Evolutionary conservation across 192 early-diverging fungal species (phyloP).

Genomic region (Coemansia umbellata): DNA sequence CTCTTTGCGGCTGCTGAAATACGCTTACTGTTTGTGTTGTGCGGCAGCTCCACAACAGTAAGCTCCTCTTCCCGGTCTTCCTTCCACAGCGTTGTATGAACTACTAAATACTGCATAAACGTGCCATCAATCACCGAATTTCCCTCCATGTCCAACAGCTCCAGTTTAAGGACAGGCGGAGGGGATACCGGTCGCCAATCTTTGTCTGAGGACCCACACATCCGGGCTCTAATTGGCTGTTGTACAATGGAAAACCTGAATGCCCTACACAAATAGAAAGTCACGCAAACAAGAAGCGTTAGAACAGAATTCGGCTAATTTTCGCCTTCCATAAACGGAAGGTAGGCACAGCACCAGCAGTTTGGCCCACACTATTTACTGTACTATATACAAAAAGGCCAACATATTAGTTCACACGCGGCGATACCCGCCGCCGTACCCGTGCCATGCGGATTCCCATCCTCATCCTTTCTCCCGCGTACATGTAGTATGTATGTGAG

Average conservation of each 20-base stretch:
- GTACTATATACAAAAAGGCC: not conserved
- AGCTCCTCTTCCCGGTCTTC: constrained; percentile 34
- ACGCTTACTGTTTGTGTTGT: constrained; percentile 49
- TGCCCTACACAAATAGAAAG: constrained; percentile 44
- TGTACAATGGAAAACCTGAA: constrained; percentile 64
- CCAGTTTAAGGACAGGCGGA: constrained; percentile 68
- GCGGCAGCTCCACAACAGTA: constrained; percentile 40
- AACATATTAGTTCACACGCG: too few species aligned
- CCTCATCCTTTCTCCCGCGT: too few species aligned
- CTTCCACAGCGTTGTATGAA: constrained; percentile 47
- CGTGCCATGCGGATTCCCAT: not conserved
- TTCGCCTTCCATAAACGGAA: not conserved
- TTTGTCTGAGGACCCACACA: constrained; percentile 81
- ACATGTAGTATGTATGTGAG: too few species aligned
- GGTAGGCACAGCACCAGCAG: not conserved
- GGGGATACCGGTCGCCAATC: constrained; percentile 76
- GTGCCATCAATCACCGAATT: constrained; percentile 38
- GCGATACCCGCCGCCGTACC: not conserved
- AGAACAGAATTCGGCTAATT: constrained; percentile 1
- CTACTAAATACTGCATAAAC: constrained; percentile 50
- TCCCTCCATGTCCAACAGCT: constrained; percentile 56
- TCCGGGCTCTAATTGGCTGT: constrained; percentile 69
- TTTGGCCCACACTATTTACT: not conserved
- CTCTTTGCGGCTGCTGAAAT: constrained; percentile 50
- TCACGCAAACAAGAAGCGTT: too few species aligned